These are phyloP conservation scores for Citrus australasica DNA, from an alignment of 345 rosid genomes.

Conservation along the genomic window DNA sequence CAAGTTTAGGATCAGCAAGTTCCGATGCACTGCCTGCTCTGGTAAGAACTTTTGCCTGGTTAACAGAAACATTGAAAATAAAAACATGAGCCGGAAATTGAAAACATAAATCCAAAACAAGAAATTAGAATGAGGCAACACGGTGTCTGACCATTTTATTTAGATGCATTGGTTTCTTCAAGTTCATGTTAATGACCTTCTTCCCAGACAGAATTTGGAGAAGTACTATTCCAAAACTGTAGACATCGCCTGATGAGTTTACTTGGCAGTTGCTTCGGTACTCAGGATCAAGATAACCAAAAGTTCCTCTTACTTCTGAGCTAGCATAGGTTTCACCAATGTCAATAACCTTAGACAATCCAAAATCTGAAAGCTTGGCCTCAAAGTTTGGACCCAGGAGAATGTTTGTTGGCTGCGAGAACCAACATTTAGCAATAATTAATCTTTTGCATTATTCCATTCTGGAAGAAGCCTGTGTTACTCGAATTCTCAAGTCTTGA, in stretches of 20 bases:
- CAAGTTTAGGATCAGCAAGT: constrained; percentile 44
- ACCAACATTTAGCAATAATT: background rate
- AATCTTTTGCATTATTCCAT: background rate
- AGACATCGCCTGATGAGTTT: constrained; percentile 45
- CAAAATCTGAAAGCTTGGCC: constrained; percentile 54
- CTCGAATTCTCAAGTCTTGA: background rate
- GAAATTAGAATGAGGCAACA: background rate
- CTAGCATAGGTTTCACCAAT: constrained; percentile 32
- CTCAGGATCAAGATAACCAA: constrained; percentile 52
- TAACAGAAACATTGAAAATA: background rate
- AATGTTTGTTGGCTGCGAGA: constrained; percentile 48
- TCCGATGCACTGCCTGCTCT: constrained; percentile 30
- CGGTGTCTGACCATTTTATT: constrained; percentile 39
- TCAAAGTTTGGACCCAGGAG: constrained; percentile 47
- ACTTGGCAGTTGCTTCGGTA: constrained; percentile 25
- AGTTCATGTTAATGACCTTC: constrained; percentile 42
- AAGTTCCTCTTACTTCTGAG: constrained; percentile 55
- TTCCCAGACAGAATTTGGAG: constrained; percentile 47
- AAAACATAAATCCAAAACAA: background rate
- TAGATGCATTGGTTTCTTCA: constrained; percentile 36
- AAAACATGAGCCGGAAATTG: background rate
- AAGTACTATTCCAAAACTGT: constrained; percentile 50
- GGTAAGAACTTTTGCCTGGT: constrained; percentile 41
- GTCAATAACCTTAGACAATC: constrained; percentile 43
- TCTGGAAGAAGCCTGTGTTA: background rate